Percentiles rank a stretch among this genome's conserved stretches.
Evolutionary conservation across 2,329 filamentous ascomycete genomes (phyloP).

Genomic region (Ophiocordyceps camponoti-leonardi): DNA sequence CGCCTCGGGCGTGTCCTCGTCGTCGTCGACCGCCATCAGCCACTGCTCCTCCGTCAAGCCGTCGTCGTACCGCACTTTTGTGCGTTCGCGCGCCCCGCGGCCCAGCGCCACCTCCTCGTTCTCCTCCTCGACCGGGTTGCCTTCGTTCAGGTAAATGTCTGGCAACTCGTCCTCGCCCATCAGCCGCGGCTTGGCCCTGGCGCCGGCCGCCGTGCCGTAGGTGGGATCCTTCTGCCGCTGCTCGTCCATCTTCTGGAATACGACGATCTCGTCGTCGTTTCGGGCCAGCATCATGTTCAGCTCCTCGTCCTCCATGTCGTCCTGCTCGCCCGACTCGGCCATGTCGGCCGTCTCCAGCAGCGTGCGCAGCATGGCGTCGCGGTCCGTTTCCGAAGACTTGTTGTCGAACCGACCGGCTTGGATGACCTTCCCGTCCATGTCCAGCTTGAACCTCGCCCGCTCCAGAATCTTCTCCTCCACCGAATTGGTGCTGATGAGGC

Average conservation of each 20-base stretch:
- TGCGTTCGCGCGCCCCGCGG: slow-evolving; percentile 87
- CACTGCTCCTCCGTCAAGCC: slow-evolving; percentile 97
- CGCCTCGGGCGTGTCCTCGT: slow-evolving; percentile 85
- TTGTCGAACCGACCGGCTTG: slow-evolving; percentile 99
- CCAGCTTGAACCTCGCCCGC: slow-evolving; percentile 90
- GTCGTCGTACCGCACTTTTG: slow-evolving; percentile 88
- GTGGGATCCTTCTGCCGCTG: slow-evolving; percentile 46
- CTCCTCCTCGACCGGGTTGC: slow-evolving; percentile 64
- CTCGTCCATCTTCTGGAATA: slow-evolving; percentile 73
- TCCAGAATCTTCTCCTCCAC: slow-evolving; percentile 98
- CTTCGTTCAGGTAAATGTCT: slow-evolving; percentile 83
- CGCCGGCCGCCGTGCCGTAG: slow-evolving; percentile 52
- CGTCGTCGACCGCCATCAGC: slow-evolving; percentile 93
- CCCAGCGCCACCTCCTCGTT: slow-evolving; percentile 59
- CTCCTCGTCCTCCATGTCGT: slow-evolving; percentile 98
- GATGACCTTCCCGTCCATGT: slow-evolving; percentile 99
- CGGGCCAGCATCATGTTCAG: slow-evolving; percentile 88
- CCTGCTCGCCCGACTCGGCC: slow-evolving; percentile 55
- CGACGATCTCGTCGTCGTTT: slow-evolving; percentile 56
- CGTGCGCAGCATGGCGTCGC: slow-evolving; percentile 89
- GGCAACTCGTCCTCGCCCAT: slow-evolving; percentile 80
- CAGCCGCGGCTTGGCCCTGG: slow-evolving; percentile 56
- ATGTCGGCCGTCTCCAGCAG: slow-evolving; percentile 72
- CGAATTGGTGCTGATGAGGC: slow-evolving; percentile 89
- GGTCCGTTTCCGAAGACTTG: slow-evolving; percentile 95